Base-by-base conservation (phyloP, 306 rosid species). In the Cucurbita ficifolia region DNA sequence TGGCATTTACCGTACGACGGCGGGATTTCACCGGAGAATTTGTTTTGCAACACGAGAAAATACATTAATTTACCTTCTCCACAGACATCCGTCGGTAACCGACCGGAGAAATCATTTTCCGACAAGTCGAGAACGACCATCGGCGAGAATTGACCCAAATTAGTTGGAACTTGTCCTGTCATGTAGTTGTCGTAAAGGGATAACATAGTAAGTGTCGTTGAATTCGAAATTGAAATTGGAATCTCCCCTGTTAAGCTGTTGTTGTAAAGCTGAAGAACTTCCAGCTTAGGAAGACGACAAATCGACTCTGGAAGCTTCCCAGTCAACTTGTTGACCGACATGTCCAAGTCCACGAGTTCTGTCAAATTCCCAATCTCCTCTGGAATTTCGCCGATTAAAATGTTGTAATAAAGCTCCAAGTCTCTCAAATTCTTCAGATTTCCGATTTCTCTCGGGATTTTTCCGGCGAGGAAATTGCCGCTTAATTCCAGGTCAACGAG, bases 371-470 rank as follows among this genome's bases (percentile, higher is more conserved):
- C 99, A 1, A 95, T 73, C 81, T 86, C 96, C 74, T 79, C 87
- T 0, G 99, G 99, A 11, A 95, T 86, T 40, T 74, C 80, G 3
- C 97, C 99, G 19, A 70, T 73, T 1, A 95, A 86, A 4, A 38
- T 77, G 78, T 94, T 94, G 69, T 95, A 95, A 87, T 95, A 95
- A 55, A 95, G 96, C 85, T 91, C 97, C 54, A 95, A 87, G 36
- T 62, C 77, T 40, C 72, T 80, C 76, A 95, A 62, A 54, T 88
- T 95, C 78, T 81, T 89, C 64, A 91, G 70, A 53, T 62, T 62
- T 7, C 96, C 96, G 42, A 95, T 82, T 81, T 91, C 90, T 5
- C 18, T 11, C 0, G 99, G 99, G 73, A 95, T 85, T 76, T 77
- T 79, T 3, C 99, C 96, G 9, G 60, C 33, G 45, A 95, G 80